A percentile compares a stretch with the other conserved stretches of the same genome.
Evolutionary conservation across 805 yeast genomes (phyloP).

Genomic region (Metschnikowia henanensis): DNA sequence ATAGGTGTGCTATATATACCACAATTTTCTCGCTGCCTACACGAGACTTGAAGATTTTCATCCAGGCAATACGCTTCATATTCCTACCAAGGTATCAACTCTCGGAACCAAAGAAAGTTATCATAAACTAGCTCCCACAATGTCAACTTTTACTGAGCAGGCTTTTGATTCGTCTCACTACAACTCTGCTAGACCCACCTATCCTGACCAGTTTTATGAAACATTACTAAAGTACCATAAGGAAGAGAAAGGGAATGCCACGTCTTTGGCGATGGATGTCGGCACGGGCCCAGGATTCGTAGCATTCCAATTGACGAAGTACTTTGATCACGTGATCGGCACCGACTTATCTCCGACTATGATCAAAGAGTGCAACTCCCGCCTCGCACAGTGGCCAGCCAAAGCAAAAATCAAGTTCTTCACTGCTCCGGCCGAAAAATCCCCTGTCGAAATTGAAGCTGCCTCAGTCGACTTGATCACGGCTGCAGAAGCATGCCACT

Average conservation of each 20-base stretch:
- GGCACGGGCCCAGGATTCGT: slow-evolving; percentile 87
- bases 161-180: slow-evolving; percentile 55
- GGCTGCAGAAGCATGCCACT: slow-evolving; percentile 87
- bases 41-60: too few species aligned
- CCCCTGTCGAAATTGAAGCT: slow-evolving; percentile 21
- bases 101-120: too few species aligned
- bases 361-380: slow-evolving; percentile 39
- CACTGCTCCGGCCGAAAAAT: slow-evolving; percentile 27
- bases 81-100: too few species aligned
- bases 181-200: slow-evolving; percentile 62
- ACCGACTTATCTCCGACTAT: slow-evolving; percentile 59
- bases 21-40: too few species aligned
- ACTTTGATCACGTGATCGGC: slow-evolving; percentile 56
- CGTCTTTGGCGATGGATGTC: slow-evolving; percentile 54
- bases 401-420: slow-evolving; percentile 20
- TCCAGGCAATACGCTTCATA: too few species aligned
- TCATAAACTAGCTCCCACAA: slow-evolving; percentile 20
- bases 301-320: slow-evolving; percentile 48
- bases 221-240: slow-evolving; percentile 43
- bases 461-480: slow-evolving; percentile 60
- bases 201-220: slow-evolving; percentile 53
- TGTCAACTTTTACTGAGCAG: slow-evolving; percentile 63
- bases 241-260: slow-evolving; percentile 20
- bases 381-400: slow-evolving; percentile 3
- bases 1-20: too few species aligned